A percentile compares a stretch with the other conserved stretches of the same genome.
Evolutionary conservation across 306 rosid genomes (phyloP).

Genomic region (Cicer arietinum): DNA sequence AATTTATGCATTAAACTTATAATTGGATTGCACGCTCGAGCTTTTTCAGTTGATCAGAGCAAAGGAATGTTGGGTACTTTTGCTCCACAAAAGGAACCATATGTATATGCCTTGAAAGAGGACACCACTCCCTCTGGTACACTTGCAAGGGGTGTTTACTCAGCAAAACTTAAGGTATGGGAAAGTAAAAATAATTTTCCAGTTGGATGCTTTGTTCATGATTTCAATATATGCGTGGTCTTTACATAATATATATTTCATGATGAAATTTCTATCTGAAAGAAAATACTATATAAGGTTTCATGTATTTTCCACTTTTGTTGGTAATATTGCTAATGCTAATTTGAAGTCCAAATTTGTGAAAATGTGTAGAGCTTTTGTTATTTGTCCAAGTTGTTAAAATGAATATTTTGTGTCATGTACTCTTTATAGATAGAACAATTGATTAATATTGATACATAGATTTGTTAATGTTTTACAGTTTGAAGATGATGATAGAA

Average conservation of each 20-base stretch:
- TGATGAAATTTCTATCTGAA: constrained; percentile 3
- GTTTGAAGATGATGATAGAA: constrained; percentile 61
- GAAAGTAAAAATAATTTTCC: neutral
- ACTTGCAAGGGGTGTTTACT: constrained; percentile 88
- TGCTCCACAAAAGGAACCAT: constrained; percentile 82
- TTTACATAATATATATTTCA: constrained; percentile 11
- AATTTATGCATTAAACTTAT: neutral
- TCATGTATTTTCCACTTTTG: too few species aligned
- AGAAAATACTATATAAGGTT: neutral
- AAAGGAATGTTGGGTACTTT: constrained; percentile 95
- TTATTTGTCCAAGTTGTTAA: neutral
- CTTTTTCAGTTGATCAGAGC: constrained; percentile 77
- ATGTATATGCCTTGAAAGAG: constrained; percentile 76
- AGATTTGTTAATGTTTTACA: constrained; percentile 43
- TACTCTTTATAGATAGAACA: neutral
- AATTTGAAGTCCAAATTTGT: constrained; percentile 4
- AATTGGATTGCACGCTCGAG: neutral
- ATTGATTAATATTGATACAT: constrained; percentile 18
- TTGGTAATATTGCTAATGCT: too few species aligned
- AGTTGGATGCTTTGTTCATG: constrained; percentile 19
- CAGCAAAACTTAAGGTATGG: constrained; percentile 83
- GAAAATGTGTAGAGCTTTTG: constrained; percentile 7
- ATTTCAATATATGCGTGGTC: neutral
- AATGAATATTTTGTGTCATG: neutral
- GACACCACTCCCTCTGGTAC: constrained; percentile 89